phyloP scores from a whole-genome alignment of 2,329 filamentous ascomycete species.

The Penicillium nordicum region DNA sequence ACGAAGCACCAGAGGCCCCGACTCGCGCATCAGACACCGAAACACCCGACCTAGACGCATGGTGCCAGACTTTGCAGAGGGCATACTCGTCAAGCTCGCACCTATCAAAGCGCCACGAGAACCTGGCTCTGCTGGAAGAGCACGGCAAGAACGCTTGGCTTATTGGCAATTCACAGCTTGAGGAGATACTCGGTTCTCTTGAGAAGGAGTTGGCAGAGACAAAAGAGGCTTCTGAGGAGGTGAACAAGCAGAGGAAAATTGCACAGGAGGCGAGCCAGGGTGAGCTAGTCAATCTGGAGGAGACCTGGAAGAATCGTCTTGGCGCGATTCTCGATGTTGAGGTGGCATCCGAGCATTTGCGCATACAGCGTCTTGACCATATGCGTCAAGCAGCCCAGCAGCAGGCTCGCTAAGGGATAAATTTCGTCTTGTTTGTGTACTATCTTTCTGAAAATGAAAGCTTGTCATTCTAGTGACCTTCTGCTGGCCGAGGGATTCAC shows the following conservation, averaged over 20 bases:
- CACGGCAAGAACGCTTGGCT: conserved; percentile 92
- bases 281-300: conserved; percentile 71
- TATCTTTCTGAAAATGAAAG: not conserved
- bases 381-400: conserved; percentile 44
- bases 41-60: conserved; percentile 41
- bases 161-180: conserved; percentile 74
- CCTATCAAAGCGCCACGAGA: conserved; percentile 54
- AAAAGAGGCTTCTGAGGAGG: conserved; percentile 66
- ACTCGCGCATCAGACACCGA: conserved; percentile 37
- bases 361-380: conserved; percentile 63
- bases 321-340: conserved; percentile 81
- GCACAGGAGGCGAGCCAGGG: conserved; percentile 68
- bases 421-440: not conserved
- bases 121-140: conserved; percentile 71
- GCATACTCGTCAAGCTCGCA: conserved; percentile 60
- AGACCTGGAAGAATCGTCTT: conserved; percentile 75
- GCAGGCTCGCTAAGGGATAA: conserved; percentile 25
- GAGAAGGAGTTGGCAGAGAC: conserved; percentile 71
- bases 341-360: conserved; percentile 72
- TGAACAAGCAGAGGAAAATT: conserved; percentile 67
- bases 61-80: conserved; percentile 51
- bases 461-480: not conserved
- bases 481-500: not conserved
- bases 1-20: conserved; percentile 70
- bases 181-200: conserved; percentile 64